Evolutionary conservation across 805 yeast species (phyloP).

Genomic region (Sungouiella thailandica): DNA sequence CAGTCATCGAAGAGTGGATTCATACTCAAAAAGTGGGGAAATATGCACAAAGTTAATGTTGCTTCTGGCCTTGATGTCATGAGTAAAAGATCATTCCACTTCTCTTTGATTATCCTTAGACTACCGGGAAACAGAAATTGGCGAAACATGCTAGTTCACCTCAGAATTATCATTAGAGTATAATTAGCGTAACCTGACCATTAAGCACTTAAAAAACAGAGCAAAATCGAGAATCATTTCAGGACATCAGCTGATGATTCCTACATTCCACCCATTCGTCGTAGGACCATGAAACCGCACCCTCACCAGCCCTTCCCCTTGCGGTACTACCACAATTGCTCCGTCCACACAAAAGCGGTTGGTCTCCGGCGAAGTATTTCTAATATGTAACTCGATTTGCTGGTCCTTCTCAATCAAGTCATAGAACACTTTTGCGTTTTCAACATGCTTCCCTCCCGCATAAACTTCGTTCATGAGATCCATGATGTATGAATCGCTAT

Average conservation of each 20-base stretch:
- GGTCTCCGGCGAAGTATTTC: constrained; percentile 9
- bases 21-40: too few species aligned
- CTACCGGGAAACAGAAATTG: too few species aligned
- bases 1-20: too few species aligned
- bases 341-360: constrained; percentile 68
- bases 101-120: too few species aligned
- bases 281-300: constrained; percentile 6
- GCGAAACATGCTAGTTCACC: too few species aligned
- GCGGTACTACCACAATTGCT: constrained; percentile 34
- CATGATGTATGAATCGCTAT: constrained; percentile 33
- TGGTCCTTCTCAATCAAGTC: constrained; percentile 23
- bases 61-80: too few species aligned
- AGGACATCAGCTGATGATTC: constrained; percentile 3
- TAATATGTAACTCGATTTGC: constrained; percentile 15
- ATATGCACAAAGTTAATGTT: too few species aligned
- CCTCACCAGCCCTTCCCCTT: not conserved
- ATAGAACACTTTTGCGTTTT: constrained; percentile 47
- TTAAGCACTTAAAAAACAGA: too few species aligned
- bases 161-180: too few species aligned
- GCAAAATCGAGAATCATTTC: too few species aligned
- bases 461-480: constrained; percentile 56
- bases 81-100: too few species aligned
- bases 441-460: constrained; percentile 49
- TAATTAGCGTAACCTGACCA: too few species aligned
- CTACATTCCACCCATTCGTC: constrained; percentile 8